Evolutionary conservation across 2,329 filamentous ascomycete genomes (phyloP).

Genomic region (Fusarium equiseti): DNA sequence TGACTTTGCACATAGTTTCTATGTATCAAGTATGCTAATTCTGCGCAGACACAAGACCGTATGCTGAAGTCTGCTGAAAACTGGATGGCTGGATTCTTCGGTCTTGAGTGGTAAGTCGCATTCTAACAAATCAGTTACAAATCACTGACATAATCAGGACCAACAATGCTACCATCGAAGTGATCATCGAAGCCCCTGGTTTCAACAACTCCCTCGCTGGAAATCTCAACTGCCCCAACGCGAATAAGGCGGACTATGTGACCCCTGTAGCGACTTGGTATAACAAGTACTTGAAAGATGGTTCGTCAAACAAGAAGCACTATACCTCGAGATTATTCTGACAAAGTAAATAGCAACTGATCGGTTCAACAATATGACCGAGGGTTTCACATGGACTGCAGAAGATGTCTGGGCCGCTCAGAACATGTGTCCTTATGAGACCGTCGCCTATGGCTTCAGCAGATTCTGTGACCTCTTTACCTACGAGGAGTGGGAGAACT

Average conservation of each 20-base stretch:
- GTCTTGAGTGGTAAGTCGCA: constrained; percentile 69
- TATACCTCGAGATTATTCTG: neutral
- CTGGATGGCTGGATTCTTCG: constrained; percentile 84
- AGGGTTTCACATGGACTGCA: constrained; percentile 72
- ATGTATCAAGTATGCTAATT: constrained; percentile 23
- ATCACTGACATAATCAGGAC: constrained; percentile 57
- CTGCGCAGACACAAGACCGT: constrained; percentile 73
- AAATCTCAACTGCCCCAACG: constrained; percentile 74
- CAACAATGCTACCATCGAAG: constrained; percentile 77
- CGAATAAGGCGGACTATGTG: constrained; percentile 63
- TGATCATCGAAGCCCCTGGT: constrained; percentile 72
- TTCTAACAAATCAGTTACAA: no score
- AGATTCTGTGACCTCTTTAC: constrained; percentile 81
- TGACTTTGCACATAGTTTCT: neutral
- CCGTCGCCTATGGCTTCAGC: constrained; percentile 80
- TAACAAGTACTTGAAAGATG: constrained; percentile 72
- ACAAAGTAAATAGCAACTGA: constrained; percentile 61
- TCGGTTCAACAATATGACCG: constrained; percentile 67
- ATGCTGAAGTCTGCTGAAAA: constrained; percentile 84
- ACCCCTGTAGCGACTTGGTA: constrained; percentile 71
- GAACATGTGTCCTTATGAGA: constrained; percentile 81
- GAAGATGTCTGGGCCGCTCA: constrained; percentile 76
- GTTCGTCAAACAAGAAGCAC: constrained; percentile 46
- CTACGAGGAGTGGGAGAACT: constrained; percentile 79
- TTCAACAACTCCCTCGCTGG: constrained; percentile 81